A percentile compares a stretch with the other conserved stretches of the same genome.
phyloP scores from a whole-genome alignment of 352 stramenopile genomes.

The Phytopythium oedochilum region DNA sequence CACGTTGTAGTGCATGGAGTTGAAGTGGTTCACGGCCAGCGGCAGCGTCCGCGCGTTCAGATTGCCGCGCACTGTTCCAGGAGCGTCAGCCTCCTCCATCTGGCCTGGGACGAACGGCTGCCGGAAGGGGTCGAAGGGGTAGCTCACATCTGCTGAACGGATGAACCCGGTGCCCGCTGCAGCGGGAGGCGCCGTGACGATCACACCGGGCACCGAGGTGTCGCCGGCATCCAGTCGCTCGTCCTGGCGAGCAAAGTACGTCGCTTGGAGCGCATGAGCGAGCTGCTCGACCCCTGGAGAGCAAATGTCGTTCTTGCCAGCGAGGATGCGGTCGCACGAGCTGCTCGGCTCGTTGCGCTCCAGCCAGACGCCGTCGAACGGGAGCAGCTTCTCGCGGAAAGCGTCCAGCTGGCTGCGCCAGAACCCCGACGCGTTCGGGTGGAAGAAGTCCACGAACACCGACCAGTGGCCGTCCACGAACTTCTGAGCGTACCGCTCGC shows the following conservation, averaged over 20 bases:
- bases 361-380: conserved; percentile 83
- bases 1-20: conserved; percentile 81
- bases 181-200: background rate
- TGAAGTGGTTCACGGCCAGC: conserved; percentile 62
- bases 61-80: conserved; percentile 47
- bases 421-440: conserved; percentile 61
- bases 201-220: background rate
- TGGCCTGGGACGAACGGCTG: conserved; percentile 73
- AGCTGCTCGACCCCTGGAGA: background rate
- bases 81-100: conserved; percentile 8
- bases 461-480: conserved; percentile 58
- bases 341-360: conserved; percentile 80
- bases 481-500: conserved; percentile 63
- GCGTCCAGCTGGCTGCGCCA: conserved; percentile 60
- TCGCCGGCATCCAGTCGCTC: background rate
- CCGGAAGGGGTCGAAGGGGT: conserved; percentile 78
- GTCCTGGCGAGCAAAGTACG: background rate
- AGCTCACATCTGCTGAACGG: conserved; percentile 61
- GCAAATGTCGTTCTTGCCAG: conserved; percentile 34
- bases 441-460: conserved; percentile 83
- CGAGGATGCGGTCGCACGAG: conserved; percentile 48
- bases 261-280: background rate
- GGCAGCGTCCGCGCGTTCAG: conserved; percentile 74
- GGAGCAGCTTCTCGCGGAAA: conserved; percentile 55
- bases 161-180: conserved; percentile 33